These are phyloP conservation scores for Quercus agrifolia DNA, from an alignment of 306 rosid genomes.

Conservation along the genomic window DNA sequence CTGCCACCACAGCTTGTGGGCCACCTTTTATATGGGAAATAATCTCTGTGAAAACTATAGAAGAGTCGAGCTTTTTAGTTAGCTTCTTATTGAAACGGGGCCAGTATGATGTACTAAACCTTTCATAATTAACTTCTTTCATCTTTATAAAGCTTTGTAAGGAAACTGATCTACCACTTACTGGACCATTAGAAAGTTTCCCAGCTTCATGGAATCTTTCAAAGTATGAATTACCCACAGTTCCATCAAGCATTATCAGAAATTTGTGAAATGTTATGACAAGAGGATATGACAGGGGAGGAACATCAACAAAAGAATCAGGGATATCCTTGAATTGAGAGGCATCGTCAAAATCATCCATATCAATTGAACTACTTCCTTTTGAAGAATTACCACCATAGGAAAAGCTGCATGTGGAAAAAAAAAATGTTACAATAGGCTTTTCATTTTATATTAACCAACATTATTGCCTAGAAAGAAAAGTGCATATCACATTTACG, in stretches of 20 bases:
- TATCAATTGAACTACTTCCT: constrained; percentile 13
- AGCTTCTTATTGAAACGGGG: constrained; percentile 54
- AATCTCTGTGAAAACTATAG: constrained; percentile 62
- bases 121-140: constrained; percentile 66
- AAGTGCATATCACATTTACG: too few relatives aligned
- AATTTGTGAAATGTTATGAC: constrained; percentile 72
- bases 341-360: constrained; percentile 45
- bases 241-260: constrained; percentile 81
- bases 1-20: constrained; percentile 21
- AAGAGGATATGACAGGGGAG: constrained; percentile 53
- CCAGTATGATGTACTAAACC: constrained; percentile 63
- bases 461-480: too few relatives aligned
- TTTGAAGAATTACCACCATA: constrained; percentile 26
- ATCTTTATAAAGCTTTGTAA: constrained; percentile 47
- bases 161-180: constrained; percentile 38
- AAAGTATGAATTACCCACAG: constrained; percentile 63
- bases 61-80: constrained; percentile 57
- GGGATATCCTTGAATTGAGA: constrained; percentile 47
- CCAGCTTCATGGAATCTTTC: constrained; percentile 42
- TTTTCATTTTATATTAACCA: too few relatives aligned
- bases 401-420: constrained; percentile 30
- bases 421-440: too few relatives aligned
- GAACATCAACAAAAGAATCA: constrained; percentile 53
- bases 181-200: constrained; percentile 10
- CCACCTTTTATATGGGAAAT: constrained; percentile 78